Conservation (phyloP, 139 green algal genomes). For the Pedinophyceae sp. region DNA sequence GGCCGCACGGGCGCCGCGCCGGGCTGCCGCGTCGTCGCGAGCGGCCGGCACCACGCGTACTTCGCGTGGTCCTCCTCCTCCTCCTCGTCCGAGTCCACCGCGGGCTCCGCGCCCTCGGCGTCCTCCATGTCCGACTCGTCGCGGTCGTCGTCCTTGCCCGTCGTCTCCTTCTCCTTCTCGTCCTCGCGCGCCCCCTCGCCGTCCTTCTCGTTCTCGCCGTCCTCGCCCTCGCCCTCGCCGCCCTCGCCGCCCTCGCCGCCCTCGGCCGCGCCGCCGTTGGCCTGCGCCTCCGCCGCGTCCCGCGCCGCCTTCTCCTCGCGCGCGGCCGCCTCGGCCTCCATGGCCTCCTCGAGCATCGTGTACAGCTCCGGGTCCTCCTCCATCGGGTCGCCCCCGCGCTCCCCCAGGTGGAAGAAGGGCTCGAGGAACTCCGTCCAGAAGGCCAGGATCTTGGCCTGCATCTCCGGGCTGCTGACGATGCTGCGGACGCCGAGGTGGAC, state of each 20-base stretch:
- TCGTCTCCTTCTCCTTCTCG: no score
- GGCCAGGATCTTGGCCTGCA: conserved; percentile 25
- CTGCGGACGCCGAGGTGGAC: conserved; percentile 48
- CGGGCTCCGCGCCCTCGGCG: background rate
- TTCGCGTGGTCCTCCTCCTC: conserved; percentile 14
- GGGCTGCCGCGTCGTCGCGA: conserved; percentile 2
- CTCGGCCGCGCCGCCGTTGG: background rate
- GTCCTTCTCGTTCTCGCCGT: conserved; percentile 8
- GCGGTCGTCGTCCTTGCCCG: background rate
- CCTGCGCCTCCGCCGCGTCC: background rate
- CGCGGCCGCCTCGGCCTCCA: background rate
- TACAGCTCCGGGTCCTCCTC: background rate
- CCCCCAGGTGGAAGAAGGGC: conserved; percentile 75
- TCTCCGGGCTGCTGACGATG: conserved; percentile 25
- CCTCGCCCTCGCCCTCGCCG: conserved; percentile 14
- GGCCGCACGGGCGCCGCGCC: background rate
- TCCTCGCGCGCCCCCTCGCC: conserved; percentile 7
- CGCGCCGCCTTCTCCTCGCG: background rate
- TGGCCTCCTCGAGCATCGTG: background rate
- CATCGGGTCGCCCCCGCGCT: no score
- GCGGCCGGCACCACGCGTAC: conserved; percentile 16
- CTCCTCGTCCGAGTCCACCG: no score
- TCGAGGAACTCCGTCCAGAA: conserved; percentile 72
- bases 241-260: conserved; percentile 4
- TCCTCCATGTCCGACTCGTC: background rate